Evolutionary conservation across 805 yeast species (phyloP).

Genomic region (Pichia nakasei): DNA sequence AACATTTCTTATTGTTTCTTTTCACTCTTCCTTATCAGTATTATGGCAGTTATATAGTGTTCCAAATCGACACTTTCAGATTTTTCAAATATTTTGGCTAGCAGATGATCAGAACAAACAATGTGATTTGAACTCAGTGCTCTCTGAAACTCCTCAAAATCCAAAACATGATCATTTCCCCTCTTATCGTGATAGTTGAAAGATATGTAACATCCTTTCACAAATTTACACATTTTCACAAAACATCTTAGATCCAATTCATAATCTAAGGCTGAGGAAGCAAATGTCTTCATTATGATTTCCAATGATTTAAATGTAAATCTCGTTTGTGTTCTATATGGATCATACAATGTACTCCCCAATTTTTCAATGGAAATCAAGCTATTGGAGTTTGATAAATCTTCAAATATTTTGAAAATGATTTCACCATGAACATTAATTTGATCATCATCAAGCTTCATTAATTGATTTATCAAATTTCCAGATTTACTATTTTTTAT

Average conservation of each 20-base stretch:
- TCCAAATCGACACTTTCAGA: slow-evolving; percentile 20
- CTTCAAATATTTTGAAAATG: slow-evolving; percentile 14
- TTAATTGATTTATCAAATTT: slow-evolving; percentile 13
- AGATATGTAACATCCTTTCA: slow-evolving; percentile 25
- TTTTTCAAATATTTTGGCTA: slow-evolving; percentile 15
- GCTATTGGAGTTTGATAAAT: slow-evolving; percentile 11
- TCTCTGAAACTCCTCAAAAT: slow-evolving; percentile 21
- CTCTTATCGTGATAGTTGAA: slow-evolving; percentile 22
- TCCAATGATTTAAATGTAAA: slow-evolving; percentile 16
- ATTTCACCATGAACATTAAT: slow-evolving; percentile 18
- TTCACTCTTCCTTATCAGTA: slow-evolving; percentile 19
- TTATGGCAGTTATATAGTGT: slow-evolving; percentile 21
- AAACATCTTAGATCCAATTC: slow-evolving; percentile 22
- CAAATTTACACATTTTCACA: slow-evolving; percentile 21
- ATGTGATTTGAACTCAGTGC: slow-evolving; percentile 20
- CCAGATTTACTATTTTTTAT: not conserved
- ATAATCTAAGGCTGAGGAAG: slow-evolving; percentile 4
- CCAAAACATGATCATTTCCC: slow-evolving; percentile 18
- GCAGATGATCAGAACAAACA: slow-evolving; percentile 16
- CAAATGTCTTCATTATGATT: slow-evolving; percentile 16
- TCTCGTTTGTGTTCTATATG: slow-evolving; percentile 13
- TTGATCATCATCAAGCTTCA: slow-evolving; percentile 9
- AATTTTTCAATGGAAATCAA: slow-evolving; percentile 12
- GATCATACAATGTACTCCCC: slow-evolving; percentile 16
- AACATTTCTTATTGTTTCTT: not conserved